Conservation (phyloP, 164 flowering plant genomes). For the Piper betle region DNA sequence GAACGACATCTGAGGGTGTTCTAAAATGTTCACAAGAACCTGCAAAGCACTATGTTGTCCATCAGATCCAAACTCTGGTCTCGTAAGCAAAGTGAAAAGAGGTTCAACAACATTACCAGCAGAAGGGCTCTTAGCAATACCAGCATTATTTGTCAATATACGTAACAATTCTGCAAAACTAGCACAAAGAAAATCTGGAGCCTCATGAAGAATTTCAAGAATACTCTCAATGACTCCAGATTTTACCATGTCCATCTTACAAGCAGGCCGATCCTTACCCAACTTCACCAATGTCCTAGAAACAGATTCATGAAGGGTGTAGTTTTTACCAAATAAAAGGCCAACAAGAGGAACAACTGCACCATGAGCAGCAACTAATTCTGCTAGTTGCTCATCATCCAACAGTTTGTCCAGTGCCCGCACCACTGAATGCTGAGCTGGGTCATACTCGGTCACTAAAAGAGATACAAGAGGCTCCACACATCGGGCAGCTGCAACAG, state of each 20-base stretch:
- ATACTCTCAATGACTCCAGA: conserved; percentile 77
- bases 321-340: conserved; percentile 73
- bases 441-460: conserved; percentile 65
- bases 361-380: conserved; percentile 94
- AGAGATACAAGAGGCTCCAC: conserved; percentile 95
- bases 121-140: conserved; percentile 81
- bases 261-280: conserved; percentile 93
- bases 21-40: conserved; percentile 90
- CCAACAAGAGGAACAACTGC: conserved; percentile 93
- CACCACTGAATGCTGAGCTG: conserved; percentile 82
- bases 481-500: conserved; percentile 90
- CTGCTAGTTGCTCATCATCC: conserved; percentile 95
- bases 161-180: conserved; percentile 85
- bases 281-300: conserved; percentile 86
- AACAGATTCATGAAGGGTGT: conserved; percentile 72
- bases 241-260: conserved; percentile 98
- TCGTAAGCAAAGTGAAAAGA: conserved; percentile 54
- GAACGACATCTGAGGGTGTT: conserved; percentile 87
- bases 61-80: conserved; percentile 77
- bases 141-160: conserved; percentile 85
- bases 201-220: conserved; percentile 85
- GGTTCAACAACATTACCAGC: conserved; percentile 96
- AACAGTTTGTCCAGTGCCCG: conserved; percentile 80
- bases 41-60: conserved; percentile 93
- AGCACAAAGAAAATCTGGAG: conserved; percentile 86